Evolutionary conservation across 352 stramenopile genomes (phyloP).

Genomic region (Globisporangium perplexum): DNA sequence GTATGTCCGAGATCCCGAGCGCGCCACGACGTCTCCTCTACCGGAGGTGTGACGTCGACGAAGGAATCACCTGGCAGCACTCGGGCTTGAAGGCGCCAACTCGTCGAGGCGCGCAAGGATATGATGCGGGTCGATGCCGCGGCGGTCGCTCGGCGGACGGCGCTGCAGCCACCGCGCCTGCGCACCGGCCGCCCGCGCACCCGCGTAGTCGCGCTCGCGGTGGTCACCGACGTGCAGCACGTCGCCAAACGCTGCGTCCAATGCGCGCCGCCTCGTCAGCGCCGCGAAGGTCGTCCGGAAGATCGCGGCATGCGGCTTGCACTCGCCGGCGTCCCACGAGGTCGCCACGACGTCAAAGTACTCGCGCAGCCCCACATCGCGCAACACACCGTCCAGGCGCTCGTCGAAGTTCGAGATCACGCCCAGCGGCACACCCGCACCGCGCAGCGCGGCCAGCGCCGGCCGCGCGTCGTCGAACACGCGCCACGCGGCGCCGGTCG

Average conservation of each 20-base stretch:
- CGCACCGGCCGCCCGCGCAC: constrained; percentile 28
- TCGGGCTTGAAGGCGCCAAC: too few species aligned
- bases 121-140: constrained; percentile 11
- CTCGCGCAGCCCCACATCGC: constrained; percentile 27
- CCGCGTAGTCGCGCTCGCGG: constrained; percentile 40
- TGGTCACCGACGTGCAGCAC: constrained; percentile 72
- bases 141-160: neutral
- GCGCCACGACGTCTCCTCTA: too few species aligned
- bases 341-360: constrained; percentile 55
- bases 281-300: constrained; percentile 46
- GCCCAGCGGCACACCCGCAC: constrained; percentile 26
- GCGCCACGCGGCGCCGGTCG: constrained; percentile 38
- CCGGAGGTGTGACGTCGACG: too few species aligned
- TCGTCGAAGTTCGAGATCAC: constrained; percentile 84
- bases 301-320: constrained; percentile 55
- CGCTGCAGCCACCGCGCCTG: constrained; percentile 40
- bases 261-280: constrained; percentile 4
- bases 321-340: constrained; percentile 38
- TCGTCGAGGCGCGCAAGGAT: constrained; percentile 28
- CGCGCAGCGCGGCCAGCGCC: constrained; percentile 30
- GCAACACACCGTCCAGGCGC: constrained; percentile 40
- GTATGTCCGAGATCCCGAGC: too few species aligned
- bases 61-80: too few species aligned
- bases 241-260: neutral
- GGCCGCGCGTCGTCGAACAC: constrained; percentile 49